Conservation (phyloP, 208 protist species). For the Trypanosomatidae sp. region DNA sequence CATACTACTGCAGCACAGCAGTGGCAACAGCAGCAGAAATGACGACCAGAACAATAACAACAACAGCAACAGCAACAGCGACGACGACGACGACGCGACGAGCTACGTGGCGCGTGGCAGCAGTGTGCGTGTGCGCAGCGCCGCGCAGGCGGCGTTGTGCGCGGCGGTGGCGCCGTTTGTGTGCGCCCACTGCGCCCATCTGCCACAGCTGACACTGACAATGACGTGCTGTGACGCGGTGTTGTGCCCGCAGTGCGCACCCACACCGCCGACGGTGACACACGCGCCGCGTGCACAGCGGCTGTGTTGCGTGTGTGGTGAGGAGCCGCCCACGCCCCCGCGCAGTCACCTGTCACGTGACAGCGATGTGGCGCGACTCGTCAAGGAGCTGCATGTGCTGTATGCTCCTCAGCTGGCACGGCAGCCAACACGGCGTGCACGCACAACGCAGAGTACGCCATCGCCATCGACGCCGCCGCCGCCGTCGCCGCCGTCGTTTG, state of each 20-base stretch:
- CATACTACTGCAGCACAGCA: too few relatives aligned
- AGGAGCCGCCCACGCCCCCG: slow-evolving; percentile 43
- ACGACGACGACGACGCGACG: too few relatives aligned
- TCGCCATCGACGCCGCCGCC: too few relatives aligned
- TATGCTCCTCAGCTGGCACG: slow-evolving; percentile 51
- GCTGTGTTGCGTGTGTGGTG: slow-evolving; percentile 38
- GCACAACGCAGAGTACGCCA: slow-evolving; percentile 5
- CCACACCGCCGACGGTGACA: slow-evolving; percentile 23
- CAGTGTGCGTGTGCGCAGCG: background rate
- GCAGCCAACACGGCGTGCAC: too few relatives aligned
- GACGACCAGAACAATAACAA: too few relatives aligned
- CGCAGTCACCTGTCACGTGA: slow-evolving; percentile 32
- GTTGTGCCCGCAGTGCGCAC: slow-evolving; percentile 42
- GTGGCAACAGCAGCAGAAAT: too few relatives aligned
- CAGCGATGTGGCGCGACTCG: slow-evolving; percentile 26
- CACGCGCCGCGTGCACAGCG: slow-evolving; percentile 15
- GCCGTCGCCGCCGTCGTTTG: slow-evolving; percentile 6
- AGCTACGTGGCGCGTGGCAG: background rate
- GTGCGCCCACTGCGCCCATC: slow-evolving; percentile 31
- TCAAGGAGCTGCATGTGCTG: slow-evolving; percentile 66
- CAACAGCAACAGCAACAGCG: background rate
- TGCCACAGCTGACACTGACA: slow-evolving; percentile 47
- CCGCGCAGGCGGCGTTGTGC: background rate
- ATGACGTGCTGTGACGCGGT: slow-evolving; percentile 72
- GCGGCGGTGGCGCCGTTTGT: slow-evolving; percentile 14